These are phyloP conservation scores for Thalia dealbata DNA, from an alignment of 176 grass and related monocot species.

Conservation along the genomic window DNA sequence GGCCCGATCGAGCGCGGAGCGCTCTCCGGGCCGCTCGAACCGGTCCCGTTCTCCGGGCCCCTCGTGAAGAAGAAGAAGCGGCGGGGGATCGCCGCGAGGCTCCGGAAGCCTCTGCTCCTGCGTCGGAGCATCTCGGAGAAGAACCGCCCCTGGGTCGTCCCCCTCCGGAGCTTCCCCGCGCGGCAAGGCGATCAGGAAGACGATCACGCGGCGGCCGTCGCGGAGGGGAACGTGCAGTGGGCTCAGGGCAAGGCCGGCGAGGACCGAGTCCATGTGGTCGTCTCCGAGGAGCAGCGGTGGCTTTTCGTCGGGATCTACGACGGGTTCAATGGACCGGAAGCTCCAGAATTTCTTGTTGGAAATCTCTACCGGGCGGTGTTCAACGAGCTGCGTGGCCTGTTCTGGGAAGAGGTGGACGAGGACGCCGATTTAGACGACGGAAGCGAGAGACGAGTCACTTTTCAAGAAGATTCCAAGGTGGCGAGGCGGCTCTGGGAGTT, in stretches of 20 bases:
- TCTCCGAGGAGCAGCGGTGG: constrained; percentile 89
- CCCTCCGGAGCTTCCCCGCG: constrained; percentile 34
- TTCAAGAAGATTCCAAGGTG: constrained; percentile 10
- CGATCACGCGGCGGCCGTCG: not conserved
- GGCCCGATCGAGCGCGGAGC: constrained; percentile 70
- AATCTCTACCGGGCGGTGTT: constrained; percentile 71
- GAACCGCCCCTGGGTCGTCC: constrained; percentile 34
- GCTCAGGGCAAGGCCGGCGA: constrained; percentile 80
- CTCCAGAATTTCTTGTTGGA: constrained; percentile 80
- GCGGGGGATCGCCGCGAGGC: constrained; percentile 32
- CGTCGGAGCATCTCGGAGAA: constrained; percentile 14
- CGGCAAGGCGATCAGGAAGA: not conserved
- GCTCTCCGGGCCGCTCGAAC: constrained; percentile 73
- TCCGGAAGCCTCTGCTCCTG: constrained; percentile 40
- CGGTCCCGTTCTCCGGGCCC: constrained; percentile 69
- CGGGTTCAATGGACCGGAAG: constrained; percentile 90
- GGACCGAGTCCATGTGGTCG: constrained; percentile 78
- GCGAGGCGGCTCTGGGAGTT: constrained; percentile 71
- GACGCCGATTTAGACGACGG: constrained; percentile 13
- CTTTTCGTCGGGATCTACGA: constrained; percentile 94
- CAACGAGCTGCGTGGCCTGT: constrained; percentile 60
- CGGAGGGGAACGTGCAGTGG: constrained; percentile 60
- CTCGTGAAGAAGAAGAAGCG: constrained; percentile 39
- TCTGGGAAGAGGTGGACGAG: constrained; percentile 37
- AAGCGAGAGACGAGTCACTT: not conserved